A percentile compares a stretch with the other conserved stretches of the same genome.
Conservation (phyloP, 192 early-diverging fungal genomes). For the Coemansia sp. region DNA sequence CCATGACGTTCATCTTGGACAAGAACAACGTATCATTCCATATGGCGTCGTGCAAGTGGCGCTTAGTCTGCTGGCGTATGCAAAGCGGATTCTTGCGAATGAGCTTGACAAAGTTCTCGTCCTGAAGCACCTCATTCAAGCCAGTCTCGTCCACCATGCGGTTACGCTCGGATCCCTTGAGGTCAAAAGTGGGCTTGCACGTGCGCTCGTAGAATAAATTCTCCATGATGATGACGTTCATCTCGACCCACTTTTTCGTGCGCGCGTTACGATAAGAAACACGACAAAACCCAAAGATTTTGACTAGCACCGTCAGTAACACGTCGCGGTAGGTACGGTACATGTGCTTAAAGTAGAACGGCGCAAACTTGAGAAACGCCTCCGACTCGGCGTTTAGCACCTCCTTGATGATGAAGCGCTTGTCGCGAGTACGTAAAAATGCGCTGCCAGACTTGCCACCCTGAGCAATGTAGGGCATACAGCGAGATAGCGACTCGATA, state of each 20-base stretch:
- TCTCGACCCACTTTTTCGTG: conserved; percentile 78
- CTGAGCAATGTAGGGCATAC: conserved; percentile 77
- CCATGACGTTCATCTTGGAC: conserved; percentile 95
- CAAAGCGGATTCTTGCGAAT: conserved; percentile 87
- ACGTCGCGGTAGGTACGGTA: conserved; percentile 49
- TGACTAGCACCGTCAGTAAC: conserved; percentile 79
- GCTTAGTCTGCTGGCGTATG: conserved; percentile 89
- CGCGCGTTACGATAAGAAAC: conserved; percentile 87
- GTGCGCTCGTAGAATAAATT: conserved; percentile 87
- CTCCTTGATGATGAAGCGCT: conserved; percentile 92
- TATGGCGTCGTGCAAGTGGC: conserved; percentile 79
- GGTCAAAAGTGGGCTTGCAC: conserved; percentile 80
- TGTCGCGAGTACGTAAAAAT: conserved; percentile 90
- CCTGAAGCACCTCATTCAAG: conserved; percentile 84
- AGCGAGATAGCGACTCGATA: conserved; percentile 85
- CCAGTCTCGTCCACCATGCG: conserved; percentile 89
- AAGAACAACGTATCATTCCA: conserved; percentile 95
- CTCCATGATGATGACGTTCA: conserved; percentile 96
- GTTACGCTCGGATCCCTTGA: conserved; percentile 96
- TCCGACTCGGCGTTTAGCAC: conserved; percentile 82
- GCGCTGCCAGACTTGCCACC: conserved; percentile 93
- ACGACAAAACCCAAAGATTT: conserved; percentile 92
- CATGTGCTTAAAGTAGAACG: conserved; percentile 86
- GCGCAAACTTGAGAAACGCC: conserved; percentile 87
- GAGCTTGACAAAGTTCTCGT: conserved; percentile 85